phyloP scores from a whole-genome alignment of 2,329 filamentous ascomycete species.

The Colletotrichum falcatum region DNA sequence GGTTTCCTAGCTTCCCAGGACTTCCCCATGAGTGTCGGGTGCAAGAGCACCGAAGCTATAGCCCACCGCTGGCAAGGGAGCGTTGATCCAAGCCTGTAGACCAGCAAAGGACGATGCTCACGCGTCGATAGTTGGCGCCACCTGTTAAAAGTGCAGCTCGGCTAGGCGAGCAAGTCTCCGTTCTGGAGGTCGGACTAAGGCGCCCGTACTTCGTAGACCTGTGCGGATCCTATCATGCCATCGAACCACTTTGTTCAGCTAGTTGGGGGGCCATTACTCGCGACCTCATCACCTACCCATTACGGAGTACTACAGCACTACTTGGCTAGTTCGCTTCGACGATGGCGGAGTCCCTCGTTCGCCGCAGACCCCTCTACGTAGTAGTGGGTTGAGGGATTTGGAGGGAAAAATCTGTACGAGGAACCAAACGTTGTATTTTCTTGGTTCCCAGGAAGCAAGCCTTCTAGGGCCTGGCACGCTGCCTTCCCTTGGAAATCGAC shows the following conservation, averaged over 20 bases:
- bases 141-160: neutral
- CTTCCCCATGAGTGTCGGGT: no score
- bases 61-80: neutral
- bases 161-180: constrained; percentile 4
- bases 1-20: neutral
- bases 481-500: neutral
- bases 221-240: neutral
- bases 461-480: no score
- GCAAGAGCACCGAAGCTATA: neutral
- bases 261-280: constrained; percentile 20
- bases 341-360: neutral
- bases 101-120: neutral
- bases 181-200: neutral
- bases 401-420: neutral
- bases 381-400: constrained; percentile 1
- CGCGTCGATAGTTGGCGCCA: neutral
- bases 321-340: no score
- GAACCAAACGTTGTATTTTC: neutral
- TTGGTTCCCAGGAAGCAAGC: neutral
- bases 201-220: neutral
- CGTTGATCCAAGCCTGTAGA: neutral
- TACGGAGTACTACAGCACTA: no score
- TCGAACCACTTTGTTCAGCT: constrained; percentile 14
- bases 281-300: neutral
- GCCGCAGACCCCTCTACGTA: neutral